These are phyloP conservation scores for Orobanche coerulescens DNA, from an alignment of 257 asterid genomes.

Conservation along the genomic window DNA sequence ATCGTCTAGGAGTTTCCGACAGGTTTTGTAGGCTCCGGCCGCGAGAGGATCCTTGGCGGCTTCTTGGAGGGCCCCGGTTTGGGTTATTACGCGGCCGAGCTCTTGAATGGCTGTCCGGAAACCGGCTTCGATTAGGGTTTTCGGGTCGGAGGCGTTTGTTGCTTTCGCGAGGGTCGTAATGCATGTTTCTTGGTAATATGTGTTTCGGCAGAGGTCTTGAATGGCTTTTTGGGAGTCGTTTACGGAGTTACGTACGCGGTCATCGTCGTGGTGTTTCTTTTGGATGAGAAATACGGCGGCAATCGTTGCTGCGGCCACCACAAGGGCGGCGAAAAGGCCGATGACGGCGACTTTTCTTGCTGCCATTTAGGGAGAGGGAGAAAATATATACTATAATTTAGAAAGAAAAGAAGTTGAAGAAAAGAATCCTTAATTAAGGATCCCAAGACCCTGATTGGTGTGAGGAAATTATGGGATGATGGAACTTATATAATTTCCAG, in stretches of 20 bases:
- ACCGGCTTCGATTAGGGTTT: slow-evolving; percentile 15
- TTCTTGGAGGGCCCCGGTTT: slow-evolving; percentile 3
- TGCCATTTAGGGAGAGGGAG: slow-evolving; percentile 13
- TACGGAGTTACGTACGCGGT: not conserved
- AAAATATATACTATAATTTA: not conserved
- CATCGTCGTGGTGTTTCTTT: not conserved
- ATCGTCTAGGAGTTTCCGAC: slow-evolving; percentile 23
- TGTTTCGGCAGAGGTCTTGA: slow-evolving; percentile 24
- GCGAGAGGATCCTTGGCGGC: slow-evolving; percentile 18
- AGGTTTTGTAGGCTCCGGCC: slow-evolving; percentile 17
- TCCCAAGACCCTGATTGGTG: not conserved
- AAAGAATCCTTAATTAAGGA: not conserved
- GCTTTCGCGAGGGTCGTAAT: slow-evolving; percentile 24
- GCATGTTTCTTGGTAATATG: slow-evolving; percentile 33
- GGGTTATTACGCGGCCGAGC: slow-evolving; percentile 1
- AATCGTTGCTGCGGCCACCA: slow-evolving; percentile 17
- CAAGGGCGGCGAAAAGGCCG: slow-evolving; percentile 16
- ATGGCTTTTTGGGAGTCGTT: slow-evolving; percentile 14
- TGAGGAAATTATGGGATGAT: not conserved
- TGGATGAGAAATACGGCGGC: slow-evolving; percentile 15
- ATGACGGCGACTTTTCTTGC: slow-evolving; percentile 16
- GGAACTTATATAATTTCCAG: not conserved
- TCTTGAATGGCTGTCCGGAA: slow-evolving; percentile 24
- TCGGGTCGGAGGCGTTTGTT: slow-evolving; percentile 23
- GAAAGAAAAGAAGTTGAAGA: not conserved